Conservation (phyloP, 1,284 basidiomycete species). For the Moesziomyces sp. region DNA sequence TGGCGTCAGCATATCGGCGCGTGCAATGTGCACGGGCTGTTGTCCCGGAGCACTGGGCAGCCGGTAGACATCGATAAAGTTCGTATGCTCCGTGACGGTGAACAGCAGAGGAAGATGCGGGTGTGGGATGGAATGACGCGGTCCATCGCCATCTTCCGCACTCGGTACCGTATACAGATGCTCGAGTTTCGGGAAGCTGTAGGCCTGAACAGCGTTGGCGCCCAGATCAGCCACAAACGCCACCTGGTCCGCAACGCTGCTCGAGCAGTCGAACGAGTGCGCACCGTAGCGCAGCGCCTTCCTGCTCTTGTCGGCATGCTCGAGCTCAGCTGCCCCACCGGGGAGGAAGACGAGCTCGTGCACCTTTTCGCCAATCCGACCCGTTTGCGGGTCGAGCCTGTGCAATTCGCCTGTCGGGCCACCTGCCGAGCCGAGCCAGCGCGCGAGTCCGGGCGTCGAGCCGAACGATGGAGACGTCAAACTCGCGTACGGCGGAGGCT, state of each 20-base stretch:
- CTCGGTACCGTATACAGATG: constrained; percentile 32
- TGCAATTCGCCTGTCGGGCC: constrained; percentile 64
- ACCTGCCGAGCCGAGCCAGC: constrained; percentile 53
- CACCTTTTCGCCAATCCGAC: constrained; percentile 31
- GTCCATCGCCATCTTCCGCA: constrained; percentile 49
- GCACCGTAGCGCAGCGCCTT: constrained; percentile 55
- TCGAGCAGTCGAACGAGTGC: constrained; percentile 49
- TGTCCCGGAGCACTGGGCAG: not conserved
- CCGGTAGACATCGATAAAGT: constrained; percentile 46
- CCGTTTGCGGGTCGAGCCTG: constrained; percentile 29
- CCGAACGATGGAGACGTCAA: constrained; percentile 49
- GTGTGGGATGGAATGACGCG: constrained; percentile 59
- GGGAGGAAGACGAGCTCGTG: constrained; percentile 55
- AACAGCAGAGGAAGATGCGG: constrained; percentile 38
- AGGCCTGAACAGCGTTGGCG: constrained; percentile 56
- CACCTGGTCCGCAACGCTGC: constrained; percentile 11
- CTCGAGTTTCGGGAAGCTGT: constrained; percentile 25
- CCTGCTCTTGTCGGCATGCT: constrained; percentile 49
- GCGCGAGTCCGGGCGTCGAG: constrained; percentile 11
- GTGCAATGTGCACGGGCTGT: constrained; percentile 3
- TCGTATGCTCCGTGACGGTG: constrained; percentile 61
- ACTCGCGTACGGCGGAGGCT: constrained; percentile 40
- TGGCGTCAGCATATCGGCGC: constrained; percentile 29
- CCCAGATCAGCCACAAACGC: constrained; percentile 62
- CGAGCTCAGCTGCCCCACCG: constrained; percentile 28